A percentile compares a stretch with the other conserved stretches of the same genome.
These are phyloP conservation scores for Aspergillus carbonarius DNA, from an alignment of 2,329 filamentous ascomycete genomes.

Conservation along the genomic window DNA sequence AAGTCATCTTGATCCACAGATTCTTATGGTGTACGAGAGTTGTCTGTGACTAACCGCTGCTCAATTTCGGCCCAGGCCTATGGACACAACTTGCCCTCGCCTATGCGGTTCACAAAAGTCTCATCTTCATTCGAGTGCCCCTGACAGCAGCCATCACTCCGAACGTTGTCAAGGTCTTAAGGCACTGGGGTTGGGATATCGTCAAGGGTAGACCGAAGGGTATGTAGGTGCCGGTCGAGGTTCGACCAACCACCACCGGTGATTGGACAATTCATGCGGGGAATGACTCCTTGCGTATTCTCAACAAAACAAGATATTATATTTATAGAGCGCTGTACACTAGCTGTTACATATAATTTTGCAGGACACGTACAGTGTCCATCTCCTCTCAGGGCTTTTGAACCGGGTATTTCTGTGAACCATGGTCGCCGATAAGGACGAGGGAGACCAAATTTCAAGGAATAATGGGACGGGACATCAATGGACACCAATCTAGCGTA, in stretches of 20 bases:
- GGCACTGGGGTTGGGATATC: slow-evolving; percentile 92
- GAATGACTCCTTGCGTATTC: slow-evolving; percentile 22
- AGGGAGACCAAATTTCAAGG: slow-evolving; percentile 3
- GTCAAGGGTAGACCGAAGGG: slow-evolving; percentile 65
- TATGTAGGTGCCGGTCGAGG: slow-evolving; percentile 13
- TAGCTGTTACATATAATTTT: slow-evolving; percentile 34
- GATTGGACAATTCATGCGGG: background rate
- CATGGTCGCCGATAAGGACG: slow-evolving; percentile 3
- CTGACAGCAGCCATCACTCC: slow-evolving; percentile 86
- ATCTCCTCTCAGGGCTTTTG: slow-evolving; percentile 23
- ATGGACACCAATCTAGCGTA: background rate
- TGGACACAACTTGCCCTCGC: slow-evolving; percentile 89
- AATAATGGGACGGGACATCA: slow-evolving; percentile 1
- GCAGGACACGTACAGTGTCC: slow-evolving; percentile 10
- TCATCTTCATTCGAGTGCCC: slow-evolving; percentile 94
- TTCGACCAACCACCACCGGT: background rate
- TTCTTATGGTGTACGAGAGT: no score
- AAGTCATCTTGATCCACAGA: slow-evolving; percentile 44
- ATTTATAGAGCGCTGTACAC: slow-evolving; percentile 26
- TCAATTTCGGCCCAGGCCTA: slow-evolving; percentile 49
- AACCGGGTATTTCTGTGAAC: slow-evolving; percentile 9
- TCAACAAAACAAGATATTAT: slow-evolving; percentile 14
- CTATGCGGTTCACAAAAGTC: slow-evolving; percentile 96
- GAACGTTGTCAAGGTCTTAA: slow-evolving; percentile 85
- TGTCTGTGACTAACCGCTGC: background rate